These are phyloP conservation scores for Clarireedia sp. DNA, from an alignment of 2,329 filamentous ascomycete genomes.

Conservation along the genomic window DNA sequence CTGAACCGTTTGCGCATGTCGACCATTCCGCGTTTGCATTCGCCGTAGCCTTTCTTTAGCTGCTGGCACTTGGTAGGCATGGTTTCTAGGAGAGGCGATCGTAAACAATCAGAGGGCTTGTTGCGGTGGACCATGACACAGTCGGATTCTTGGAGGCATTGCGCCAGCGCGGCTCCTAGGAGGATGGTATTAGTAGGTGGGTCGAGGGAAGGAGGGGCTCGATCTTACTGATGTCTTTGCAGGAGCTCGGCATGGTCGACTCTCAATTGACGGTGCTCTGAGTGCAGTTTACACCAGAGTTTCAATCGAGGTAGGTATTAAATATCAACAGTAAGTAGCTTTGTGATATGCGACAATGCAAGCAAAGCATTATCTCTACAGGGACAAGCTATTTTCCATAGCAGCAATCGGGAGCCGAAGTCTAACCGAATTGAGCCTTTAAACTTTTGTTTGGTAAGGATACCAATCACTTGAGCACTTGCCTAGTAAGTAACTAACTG, in stretches of 20 bases:
- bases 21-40: slow-evolving; percentile 93
- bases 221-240: slow-evolving; percentile 84
- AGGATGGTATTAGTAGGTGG: slow-evolving; percentile 5
- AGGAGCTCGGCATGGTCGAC: slow-evolving; percentile 76
- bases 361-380: background rate
- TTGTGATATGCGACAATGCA: too few relatives aligned
- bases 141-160: slow-evolving; percentile 93
- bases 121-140: slow-evolving; percentile 92
- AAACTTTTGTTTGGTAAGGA: too few relatives aligned
- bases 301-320: background rate
- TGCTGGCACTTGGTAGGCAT: slow-evolving; percentile 87
- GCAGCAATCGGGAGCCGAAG: background rate
- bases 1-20: slow-evolving; percentile 99
- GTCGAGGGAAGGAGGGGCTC: slow-evolving; percentile 1
- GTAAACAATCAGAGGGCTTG: slow-evolving; percentile 79
- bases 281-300: background rate
- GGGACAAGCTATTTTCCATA: background rate
- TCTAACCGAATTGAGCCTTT: background rate
- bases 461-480: too few relatives aligned
- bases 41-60: slow-evolving; percentile 83
- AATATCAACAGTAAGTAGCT: too few relatives aligned
- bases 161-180: slow-evolving; percentile 81
- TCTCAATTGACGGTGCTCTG: background rate
- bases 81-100: slow-evolving; percentile 69
- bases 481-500: too few relatives aligned